Conservation (phyloP, 805 yeast species). For the Starmerella bombi region DNA sequence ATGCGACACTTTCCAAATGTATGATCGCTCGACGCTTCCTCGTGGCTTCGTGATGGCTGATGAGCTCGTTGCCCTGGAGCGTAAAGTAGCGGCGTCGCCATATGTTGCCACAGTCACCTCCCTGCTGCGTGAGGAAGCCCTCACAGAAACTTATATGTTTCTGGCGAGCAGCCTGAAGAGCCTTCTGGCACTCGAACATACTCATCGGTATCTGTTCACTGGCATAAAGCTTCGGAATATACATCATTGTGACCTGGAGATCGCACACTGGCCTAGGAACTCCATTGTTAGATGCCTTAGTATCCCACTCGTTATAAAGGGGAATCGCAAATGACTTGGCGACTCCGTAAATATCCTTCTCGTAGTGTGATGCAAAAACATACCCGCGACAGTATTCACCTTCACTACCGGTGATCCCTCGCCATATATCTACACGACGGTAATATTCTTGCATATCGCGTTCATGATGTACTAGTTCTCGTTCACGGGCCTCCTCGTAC, state of each 20-base stretch:
- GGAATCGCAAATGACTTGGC: slow-evolving; percentile 42
- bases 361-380: slow-evolving; percentile 47
- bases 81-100: slow-evolving; percentile 70
- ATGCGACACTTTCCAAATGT: slow-evolving; percentile 54
- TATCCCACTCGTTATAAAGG: slow-evolving; percentile 75
- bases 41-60: slow-evolving; percentile 64
- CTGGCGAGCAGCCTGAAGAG: slow-evolving; percentile 24
- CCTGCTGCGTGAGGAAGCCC: slow-evolving; percentile 79
- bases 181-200: slow-evolving; percentile 31
- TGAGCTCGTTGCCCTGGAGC: slow-evolving; percentile 51
- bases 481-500: not conserved
- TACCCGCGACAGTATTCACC: slow-evolving; percentile 82
- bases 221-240: slow-evolving; percentile 41
- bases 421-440: slow-evolving; percentile 35
- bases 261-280: slow-evolving; percentile 53
- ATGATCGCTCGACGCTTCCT: slow-evolving; percentile 62
- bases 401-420: slow-evolving; percentile 54
- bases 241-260: slow-evolving; percentile 53
- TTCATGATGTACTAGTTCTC: slow-evolving; percentile 13
- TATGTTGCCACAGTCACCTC: slow-evolving; percentile 67
- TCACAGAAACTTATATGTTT: slow-evolving; percentile 31
- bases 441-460: slow-evolving; percentile 15
- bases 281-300: slow-evolving; percentile 29
- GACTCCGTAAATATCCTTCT: slow-evolving; percentile 41
- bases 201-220: slow-evolving; percentile 46